Evolutionary conservation across 192 early-diverging fungal genomes (phyloP).

Genomic region (Funneliformis mosseae): DNA sequence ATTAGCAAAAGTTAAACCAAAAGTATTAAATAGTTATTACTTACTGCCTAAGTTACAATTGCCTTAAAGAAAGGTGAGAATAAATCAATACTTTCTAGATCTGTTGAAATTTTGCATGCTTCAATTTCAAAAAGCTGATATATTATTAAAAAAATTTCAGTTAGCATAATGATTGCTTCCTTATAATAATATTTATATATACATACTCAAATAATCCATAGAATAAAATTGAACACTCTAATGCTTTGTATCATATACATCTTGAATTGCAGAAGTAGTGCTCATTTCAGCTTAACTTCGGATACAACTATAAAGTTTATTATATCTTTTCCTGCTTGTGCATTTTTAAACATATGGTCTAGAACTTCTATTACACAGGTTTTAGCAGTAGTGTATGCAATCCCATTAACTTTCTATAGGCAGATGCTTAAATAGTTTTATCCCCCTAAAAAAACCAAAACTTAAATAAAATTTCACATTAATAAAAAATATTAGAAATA

Average conservation of each 20-base stretch:
- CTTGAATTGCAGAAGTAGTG: constrained; percentile 1
- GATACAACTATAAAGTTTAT: constrained; percentile 28
- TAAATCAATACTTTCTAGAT: constrained; percentile 15
- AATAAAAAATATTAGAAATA: constrained; percentile 1
- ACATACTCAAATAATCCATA: constrained; percentile 34
- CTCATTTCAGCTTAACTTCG: constrained; percentile 31
- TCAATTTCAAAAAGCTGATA: constrained; percentile 32
- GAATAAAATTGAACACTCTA: constrained; percentile 25
- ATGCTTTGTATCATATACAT: constrained; percentile 27
- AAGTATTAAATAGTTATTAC: constrained; percentile 28
- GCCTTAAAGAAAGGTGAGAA: constrained; percentile 22
- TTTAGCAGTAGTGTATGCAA: constrained; percentile 12
- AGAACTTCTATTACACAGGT: constrained; percentile 23
- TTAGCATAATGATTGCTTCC: no score
- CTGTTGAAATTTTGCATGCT: constrained; percentile 19
- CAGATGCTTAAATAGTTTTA: constrained; percentile 20
- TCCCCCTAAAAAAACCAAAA: constrained; percentile 25
- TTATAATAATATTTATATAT: constrained; percentile 9
- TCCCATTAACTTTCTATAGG: constrained; percentile 27
- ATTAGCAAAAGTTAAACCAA: constrained; percentile 27
- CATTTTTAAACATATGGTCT: constrained; percentile 27
- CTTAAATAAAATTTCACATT: not conserved
- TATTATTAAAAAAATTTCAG: constrained; percentile 17
- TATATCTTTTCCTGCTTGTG: constrained; percentile 27
- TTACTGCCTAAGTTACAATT: constrained; percentile 23